A percentile compares a stretch with the other conserved stretches of the same genome.
phyloP scores from a whole-genome alignment of 192 early-diverging fungal genomes.

The Backusella circina region DNA sequence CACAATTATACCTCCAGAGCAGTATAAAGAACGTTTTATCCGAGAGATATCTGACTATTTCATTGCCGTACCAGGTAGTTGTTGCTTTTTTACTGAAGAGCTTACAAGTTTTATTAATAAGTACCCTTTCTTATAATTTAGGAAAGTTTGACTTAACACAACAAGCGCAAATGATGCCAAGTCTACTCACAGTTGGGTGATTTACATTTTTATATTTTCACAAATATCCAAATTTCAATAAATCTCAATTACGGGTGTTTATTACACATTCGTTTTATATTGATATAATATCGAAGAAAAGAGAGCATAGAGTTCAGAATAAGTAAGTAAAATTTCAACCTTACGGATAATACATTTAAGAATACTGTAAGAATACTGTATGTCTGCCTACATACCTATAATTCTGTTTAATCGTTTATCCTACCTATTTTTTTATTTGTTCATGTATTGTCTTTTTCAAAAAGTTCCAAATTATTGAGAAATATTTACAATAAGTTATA shows the following conservation, averaged over 20 bases:
- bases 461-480: too few species aligned
- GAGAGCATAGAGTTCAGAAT: not conserved
- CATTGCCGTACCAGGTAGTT: slow-evolving; percentile 74
- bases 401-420: not conserved
- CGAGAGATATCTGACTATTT: slow-evolving; percentile 89
- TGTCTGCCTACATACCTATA: not conserved
- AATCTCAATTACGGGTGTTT: not conserved
- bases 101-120: not conserved
- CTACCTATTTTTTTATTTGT: not conserved
- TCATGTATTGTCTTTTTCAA: not conserved
- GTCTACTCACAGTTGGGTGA: not conserved
- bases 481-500: too few species aligned
- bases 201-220: not conserved
- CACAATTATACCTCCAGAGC: slow-evolving; percentile 90
- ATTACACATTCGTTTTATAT: not conserved
- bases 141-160: slow-evolving; percentile 9
- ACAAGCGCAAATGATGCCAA: not conserved
- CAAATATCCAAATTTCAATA: not conserved
- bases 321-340: not conserved
- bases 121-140: not conserved
- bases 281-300: not conserved
- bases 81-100: not conserved
- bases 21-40: slow-evolving; percentile 89
- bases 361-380: not conserved
- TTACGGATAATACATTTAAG: not conserved